Conservation (phyloP, 176 grass and related monocot species). For the Leersia perrieri region DNA sequence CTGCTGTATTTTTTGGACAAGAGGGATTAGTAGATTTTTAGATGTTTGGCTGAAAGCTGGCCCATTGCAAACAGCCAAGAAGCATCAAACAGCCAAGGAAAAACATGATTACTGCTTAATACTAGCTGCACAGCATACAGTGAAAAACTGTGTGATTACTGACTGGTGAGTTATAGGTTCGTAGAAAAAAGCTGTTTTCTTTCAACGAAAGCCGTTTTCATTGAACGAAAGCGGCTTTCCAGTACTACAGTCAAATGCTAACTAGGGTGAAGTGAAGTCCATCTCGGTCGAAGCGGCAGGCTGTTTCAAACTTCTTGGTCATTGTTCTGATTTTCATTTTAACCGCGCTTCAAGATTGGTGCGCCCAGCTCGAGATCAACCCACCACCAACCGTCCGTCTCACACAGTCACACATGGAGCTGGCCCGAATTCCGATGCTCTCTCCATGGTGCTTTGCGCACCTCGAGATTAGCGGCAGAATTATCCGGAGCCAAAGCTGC, state of each 20-base stretch:
- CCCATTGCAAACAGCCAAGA: neutral
- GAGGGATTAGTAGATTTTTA: no score
- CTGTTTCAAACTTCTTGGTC: neutral
- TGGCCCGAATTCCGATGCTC: slow-evolving; percentile 11
- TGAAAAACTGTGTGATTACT: no score
- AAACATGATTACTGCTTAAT: neutral
- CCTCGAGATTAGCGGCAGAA: slow-evolving; percentile 36
- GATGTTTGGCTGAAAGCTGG: neutral
- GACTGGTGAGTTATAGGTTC: no score
- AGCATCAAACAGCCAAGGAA: neutral
- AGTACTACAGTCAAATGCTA: neutral
- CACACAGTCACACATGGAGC: neutral
- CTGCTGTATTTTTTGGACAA: no score
- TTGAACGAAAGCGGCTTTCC: neutral
- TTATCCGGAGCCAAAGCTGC: slow-evolving; percentile 10
- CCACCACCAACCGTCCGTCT: neutral
- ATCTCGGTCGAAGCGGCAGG: neutral
- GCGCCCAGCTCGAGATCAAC: neutral
- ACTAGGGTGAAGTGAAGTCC: neutral
- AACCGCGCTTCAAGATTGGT: neutral
- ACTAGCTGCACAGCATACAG: neutral
- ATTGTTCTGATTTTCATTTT: neutral
- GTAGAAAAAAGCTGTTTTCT: neutral
- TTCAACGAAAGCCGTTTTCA: neutral
- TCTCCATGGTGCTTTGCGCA: slow-evolving; percentile 6